phyloP scores from a whole-genome alignment of 768 basidiomycete species.

The Fomitopsis serialis region DNA sequence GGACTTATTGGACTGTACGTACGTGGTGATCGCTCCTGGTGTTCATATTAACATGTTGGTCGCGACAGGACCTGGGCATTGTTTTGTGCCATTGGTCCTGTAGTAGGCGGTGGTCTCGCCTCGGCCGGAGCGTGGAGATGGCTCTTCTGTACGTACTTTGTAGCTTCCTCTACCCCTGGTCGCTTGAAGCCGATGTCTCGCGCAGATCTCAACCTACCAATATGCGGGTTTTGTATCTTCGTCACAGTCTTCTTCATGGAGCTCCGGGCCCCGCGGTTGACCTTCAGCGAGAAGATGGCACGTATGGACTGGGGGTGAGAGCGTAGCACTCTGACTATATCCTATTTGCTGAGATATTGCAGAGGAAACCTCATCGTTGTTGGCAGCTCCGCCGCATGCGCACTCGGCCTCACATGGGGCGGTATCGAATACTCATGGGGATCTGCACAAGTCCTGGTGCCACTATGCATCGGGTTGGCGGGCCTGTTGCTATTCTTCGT shows the following conservation, averaged over 20 bases:
- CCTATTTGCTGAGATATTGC: background rate
- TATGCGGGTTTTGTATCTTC: conserved; percentile 7
- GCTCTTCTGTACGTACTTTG: conserved; percentile 7
- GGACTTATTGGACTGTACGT: conserved; percentile 10
- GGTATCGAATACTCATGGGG: conserved; percentile 32
- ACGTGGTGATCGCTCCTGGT: background rate
- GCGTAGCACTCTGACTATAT: background rate
- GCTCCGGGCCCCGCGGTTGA: conserved; percentile 20
- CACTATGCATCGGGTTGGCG: conserved; percentile 28
- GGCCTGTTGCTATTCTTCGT: conserved; percentile 29
- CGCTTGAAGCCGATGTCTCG: background rate
- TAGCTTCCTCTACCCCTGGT: background rate
- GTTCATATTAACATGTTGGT: background rate
- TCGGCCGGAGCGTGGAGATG: conserved; percentile 9
- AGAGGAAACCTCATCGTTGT: conserved; percentile 22
- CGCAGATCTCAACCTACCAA: conserved; percentile 9
- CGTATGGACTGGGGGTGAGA: conserved; percentile 35
- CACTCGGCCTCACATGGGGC: conserved; percentile 26
- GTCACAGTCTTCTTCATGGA: conserved; percentile 7
- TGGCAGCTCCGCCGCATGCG: conserved; percentile 10
- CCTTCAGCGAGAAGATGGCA: conserved; percentile 20
- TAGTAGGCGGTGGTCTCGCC: conserved; percentile 23
- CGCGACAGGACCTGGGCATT: background rate
- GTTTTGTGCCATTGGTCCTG: conserved; percentile 17
- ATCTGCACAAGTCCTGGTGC: conserved; percentile 27